phyloP scores from a whole-genome alignment of 2,329 filamentous ascomycete species.

The Penicillium sp. region DNA sequence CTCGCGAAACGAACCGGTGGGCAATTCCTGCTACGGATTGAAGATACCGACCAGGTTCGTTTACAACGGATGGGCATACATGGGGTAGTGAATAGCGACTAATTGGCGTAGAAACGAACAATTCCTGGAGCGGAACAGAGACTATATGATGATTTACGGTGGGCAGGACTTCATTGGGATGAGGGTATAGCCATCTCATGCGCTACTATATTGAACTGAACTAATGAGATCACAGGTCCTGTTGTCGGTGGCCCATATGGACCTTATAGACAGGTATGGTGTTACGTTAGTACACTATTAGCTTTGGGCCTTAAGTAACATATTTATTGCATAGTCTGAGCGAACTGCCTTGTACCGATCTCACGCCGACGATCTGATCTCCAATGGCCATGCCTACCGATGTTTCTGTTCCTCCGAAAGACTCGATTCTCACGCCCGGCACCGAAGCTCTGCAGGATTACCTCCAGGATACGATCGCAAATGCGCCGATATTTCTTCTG shows the following conservation, averaged over 20 bases:
- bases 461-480: conserved; percentile 68
- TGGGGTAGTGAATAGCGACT: conserved; percentile 21
- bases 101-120: conserved; percentile 67
- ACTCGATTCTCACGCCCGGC: conserved; percentile 65
- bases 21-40: conserved; percentile 85
- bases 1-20: conserved; percentile 85
- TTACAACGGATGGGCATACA: not conserved
- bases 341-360: conserved; percentile 70
- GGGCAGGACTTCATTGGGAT: conserved; percentile 90
- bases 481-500: conserved; percentile 66
- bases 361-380: conserved; percentile 68
- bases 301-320: not conserved
- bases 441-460: conserved; percentile 60
- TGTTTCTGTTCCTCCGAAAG: conserved; percentile 84
- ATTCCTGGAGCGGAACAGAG: conserved; percentile 75
- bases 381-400: conserved; percentile 76
- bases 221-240: conserved; percentile 58
- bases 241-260: conserved; percentile 77
- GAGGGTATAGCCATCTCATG: conserved; percentile 60
- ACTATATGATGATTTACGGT: conserved; percentile 76
- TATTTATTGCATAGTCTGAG: conserved; percentile 62
- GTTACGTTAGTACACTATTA: not conserved
- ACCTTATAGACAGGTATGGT: conserved; percentile 75
- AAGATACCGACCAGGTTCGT: conserved; percentile 88
- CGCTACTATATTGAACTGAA: not conserved